phyloP scores from a whole-genome alignment of 139 green algal species.

The Micractinium conductrix region DNA sequence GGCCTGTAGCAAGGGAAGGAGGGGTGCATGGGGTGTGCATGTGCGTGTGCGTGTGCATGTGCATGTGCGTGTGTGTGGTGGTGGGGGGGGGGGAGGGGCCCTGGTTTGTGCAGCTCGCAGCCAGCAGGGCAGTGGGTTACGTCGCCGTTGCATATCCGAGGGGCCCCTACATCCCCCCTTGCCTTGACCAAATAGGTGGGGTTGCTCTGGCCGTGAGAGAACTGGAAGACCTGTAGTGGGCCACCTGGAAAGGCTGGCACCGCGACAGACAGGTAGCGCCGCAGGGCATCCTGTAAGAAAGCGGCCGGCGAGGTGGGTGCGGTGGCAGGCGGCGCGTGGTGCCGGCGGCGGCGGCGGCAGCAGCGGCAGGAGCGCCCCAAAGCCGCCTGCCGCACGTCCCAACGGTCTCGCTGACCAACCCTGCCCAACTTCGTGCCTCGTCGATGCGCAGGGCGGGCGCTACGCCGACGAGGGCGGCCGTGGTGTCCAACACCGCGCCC shows the following conservation, averaged over 20 bases:
- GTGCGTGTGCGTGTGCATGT: too few species aligned
- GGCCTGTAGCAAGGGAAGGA: conserved; percentile 37
- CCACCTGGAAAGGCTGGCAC: conserved; percentile 1
- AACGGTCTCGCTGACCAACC: too few species aligned
- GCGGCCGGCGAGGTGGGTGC: not conserved
- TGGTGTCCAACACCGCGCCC: conserved; percentile 16
- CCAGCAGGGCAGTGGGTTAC: not conserved
- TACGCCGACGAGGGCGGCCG: not conserved
- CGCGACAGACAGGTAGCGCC: not conserved
- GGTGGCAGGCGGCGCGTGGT: too few species aligned
- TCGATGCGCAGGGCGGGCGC: conserved; percentile 22
- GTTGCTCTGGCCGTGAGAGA: conserved; percentile 93
- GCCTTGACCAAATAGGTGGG: conserved; percentile 94
- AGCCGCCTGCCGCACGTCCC: too few species aligned
- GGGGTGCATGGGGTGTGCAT: too few species aligned
- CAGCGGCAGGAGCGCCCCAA: not conserved
- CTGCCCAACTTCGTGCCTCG: too few species aligned
- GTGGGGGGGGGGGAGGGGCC: too few species aligned
- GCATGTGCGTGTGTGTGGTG: too few species aligned
- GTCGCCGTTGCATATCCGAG: too few species aligned
- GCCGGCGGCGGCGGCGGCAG: not conserved
- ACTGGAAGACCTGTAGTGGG: conserved; percentile 59
- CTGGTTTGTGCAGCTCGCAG: too few species aligned
- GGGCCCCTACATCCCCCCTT: too few species aligned
- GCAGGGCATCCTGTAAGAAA: conserved; percentile 12